Evolutionary conservation across 352 stramenopile genomes (phyloP).

Genomic region (Phytopythium ostracodes): DNA sequence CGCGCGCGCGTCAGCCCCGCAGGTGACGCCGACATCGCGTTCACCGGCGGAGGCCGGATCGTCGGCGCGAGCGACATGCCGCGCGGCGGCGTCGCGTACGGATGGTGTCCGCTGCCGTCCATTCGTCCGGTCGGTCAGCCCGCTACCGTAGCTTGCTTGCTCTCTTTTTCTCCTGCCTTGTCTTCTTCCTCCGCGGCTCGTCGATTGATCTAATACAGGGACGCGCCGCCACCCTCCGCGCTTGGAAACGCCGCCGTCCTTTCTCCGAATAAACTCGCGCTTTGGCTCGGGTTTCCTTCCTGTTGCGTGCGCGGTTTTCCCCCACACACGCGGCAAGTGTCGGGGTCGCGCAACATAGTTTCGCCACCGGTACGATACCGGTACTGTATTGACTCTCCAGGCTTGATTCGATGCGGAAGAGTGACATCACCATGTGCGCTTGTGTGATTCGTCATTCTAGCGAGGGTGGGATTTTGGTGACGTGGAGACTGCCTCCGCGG

Average conservation of each 20-base stretch:
- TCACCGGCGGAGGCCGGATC: not conserved
- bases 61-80: constrained; percentile 21
- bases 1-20: constrained; percentile 20
- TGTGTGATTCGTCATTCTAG: too few species aligned
- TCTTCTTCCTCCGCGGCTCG: not conserved
- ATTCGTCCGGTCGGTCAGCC: constrained; percentile 9
- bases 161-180: not conserved
- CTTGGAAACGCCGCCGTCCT: not conserved
- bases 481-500: not conserved
- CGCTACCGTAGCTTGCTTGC: not conserved
- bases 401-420: not conserved
- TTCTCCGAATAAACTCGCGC: not conserved
- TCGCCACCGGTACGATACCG: not conserved
- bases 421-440: not conserved
- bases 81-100: constrained; percentile 8
- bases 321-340: not conserved
- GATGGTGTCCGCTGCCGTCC: constrained; percentile 14
- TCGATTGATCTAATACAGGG: not conserved
- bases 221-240: not conserved
- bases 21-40: not conserved
- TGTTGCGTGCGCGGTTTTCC: not conserved
- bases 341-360: not conserved
- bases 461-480: not conserved
- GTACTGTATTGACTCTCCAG: not conserved
- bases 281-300: not conserved